These are phyloP conservation scores for Poterioochromonas sp. DNA, from an alignment of 352 stramenopile species.

Conservation along the genomic window DNA sequence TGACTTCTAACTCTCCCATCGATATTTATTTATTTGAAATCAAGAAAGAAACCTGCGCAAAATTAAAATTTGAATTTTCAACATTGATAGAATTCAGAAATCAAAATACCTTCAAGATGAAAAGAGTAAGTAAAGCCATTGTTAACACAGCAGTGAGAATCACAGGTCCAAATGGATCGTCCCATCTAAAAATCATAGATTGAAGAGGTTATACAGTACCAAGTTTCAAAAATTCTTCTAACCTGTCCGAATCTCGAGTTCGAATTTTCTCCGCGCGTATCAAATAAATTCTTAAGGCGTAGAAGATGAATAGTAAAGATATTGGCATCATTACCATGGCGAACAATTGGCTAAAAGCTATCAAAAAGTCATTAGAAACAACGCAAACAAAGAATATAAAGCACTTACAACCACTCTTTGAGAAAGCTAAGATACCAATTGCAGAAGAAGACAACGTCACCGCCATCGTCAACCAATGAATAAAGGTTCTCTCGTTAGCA, in stretches of 20 bases:
- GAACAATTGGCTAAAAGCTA: constrained; percentile 53
- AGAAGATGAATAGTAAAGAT: constrained; percentile 59
- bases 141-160: constrained; percentile 53
- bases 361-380: constrained; percentile 5
- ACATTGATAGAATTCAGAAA: too few species aligned
- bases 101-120: constrained; percentile 37
- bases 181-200: constrained; percentile 50
- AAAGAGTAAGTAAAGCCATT: constrained; percentile 48
- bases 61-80: too few species aligned
- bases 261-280: constrained; percentile 59
- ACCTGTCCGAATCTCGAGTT: constrained; percentile 43
- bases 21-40: too few species aligned
- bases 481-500: constrained; percentile 69
- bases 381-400: constrained; percentile 2
- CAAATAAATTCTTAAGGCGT: constrained; percentile 60
- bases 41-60: too few species aligned
- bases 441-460: constrained; percentile 60
- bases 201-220: too few species aligned
- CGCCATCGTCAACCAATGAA: constrained; percentile 66
- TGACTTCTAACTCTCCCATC: not conserved
- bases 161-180: constrained; percentile 62
- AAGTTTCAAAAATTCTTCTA: not conserved
- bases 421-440: constrained; percentile 59
- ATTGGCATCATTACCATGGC: constrained; percentile 57
- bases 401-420: constrained; percentile 39